Evolutionary conservation across 495 filamentous ascomycete genomes (phyloP).

Genomic region (Jackrogersella multiformis): DNA sequence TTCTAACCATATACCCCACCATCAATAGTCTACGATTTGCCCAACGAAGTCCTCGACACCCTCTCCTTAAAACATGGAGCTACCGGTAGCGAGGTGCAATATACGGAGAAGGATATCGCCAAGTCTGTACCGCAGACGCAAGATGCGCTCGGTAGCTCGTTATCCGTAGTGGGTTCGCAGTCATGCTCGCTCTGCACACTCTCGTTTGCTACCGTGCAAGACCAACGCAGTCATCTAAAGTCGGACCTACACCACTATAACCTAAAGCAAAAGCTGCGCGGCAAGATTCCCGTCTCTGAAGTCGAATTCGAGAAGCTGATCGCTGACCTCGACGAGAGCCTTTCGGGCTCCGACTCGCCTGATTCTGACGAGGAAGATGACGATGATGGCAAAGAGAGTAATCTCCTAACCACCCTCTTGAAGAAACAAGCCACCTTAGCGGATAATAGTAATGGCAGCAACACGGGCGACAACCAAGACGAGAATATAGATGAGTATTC

Average conservation of each 20-base stretch:
- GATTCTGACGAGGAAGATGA: constrained; percentile 64
- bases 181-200: constrained; percentile 84
- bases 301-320: constrained; percentile 84
- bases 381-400: constrained; percentile 59
- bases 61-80: constrained; percentile 66
- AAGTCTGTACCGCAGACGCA: constrained; percentile 35
- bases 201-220: constrained; percentile 72
- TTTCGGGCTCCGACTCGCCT: constrained; percentile 78
- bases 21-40: constrained; percentile 83
- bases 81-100: constrained; percentile 36
- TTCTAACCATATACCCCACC: constrained; percentile 30
- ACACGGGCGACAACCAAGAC: constrained; percentile 50
- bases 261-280: constrained; percentile 84
- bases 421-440: constrained; percentile 83
- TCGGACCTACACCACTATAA: constrained; percentile 97
- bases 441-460: constrained; percentile 45
- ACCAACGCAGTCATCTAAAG: constrained; percentile 84
- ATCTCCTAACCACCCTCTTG: constrained; percentile 74
- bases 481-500: constrained; percentile 58
- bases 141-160: constrained; percentile 47
- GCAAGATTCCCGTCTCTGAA: constrained; percentile 73
- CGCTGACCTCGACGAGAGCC: constrained; percentile 84
- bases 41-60: constrained; percentile 75
- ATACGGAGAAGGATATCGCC: constrained; percentile 40
- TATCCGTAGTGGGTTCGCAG: constrained; percentile 67